A percentile compares a stretch with the other conserved stretches of the same genome.
These are phyloP conservation scores for Leucoagaricus sp. DNA, from an alignment of 1,284 basidiomycete genomes.

Conservation along the genomic window DNA sequence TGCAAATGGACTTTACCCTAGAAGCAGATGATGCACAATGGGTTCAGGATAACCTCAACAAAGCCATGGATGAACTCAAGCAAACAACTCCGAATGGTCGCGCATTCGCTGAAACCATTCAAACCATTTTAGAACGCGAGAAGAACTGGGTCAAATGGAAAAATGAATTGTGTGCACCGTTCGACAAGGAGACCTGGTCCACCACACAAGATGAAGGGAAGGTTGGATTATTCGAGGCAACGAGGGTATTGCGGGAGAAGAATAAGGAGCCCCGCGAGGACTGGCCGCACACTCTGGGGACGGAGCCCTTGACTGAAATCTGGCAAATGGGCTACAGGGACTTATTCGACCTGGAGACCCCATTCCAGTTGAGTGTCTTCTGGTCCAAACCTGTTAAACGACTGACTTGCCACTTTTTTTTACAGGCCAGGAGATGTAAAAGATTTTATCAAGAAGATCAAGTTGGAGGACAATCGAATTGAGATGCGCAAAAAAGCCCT, in stretches of 20 bases:
- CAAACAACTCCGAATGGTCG: slow-evolving; percentile 76
- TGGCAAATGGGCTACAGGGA: slow-evolving; percentile 79
- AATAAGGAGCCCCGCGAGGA: slow-evolving; percentile 56
- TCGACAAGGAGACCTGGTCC: slow-evolving; percentile 69
- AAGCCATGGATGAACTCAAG: slow-evolving; percentile 68
- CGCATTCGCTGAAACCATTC: slow-evolving; percentile 71
- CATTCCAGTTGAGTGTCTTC: slow-evolving; percentile 56
- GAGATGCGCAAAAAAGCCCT: slow-evolving; percentile 60
- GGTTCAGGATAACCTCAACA: slow-evolving; percentile 68
- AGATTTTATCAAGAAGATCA: slow-evolving; percentile 70
- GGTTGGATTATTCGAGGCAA: slow-evolving; percentile 64
- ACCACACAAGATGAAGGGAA: slow-evolving; percentile 47
- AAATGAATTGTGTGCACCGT: slow-evolving; percentile 72
- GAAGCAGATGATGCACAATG: slow-evolving; percentile 67
- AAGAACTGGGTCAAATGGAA: slow-evolving; percentile 89
- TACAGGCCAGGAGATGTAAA: slow-evolving; percentile 68
- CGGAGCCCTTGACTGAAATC: slow-evolving; percentile 70
- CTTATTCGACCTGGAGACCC: slow-evolving; percentile 58
- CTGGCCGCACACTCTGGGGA: slow-evolving; percentile 65
- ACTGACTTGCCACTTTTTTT: slow-evolving; percentile 13
- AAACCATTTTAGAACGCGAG: slow-evolving; percentile 73
- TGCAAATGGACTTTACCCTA: slow-evolving; percentile 80
- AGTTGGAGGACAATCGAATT: slow-evolving; percentile 64
- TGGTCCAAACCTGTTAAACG: neutral
- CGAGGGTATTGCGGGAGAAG: slow-evolving; percentile 47